Conservation (phyloP, 345 rosid genomes). For the Raphanus raphanistrum region DNA sequence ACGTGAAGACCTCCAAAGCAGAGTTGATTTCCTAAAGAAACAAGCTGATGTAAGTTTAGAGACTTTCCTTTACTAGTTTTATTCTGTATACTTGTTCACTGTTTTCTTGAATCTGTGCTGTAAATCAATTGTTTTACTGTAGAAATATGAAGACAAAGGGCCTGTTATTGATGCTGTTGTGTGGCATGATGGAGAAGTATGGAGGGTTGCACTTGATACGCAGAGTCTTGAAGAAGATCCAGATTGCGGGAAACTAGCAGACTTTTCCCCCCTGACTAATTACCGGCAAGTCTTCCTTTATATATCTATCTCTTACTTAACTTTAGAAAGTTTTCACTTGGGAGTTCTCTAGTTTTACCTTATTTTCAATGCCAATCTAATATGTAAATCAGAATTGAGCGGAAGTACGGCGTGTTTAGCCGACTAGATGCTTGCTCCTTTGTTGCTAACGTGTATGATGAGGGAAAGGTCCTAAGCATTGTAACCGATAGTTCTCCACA, state of each 20-base stretch:
- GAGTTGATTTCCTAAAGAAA: slow-evolving; percentile 72
- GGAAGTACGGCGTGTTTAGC: slow-evolving; percentile 87
- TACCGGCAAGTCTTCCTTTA: slow-evolving; percentile 53
- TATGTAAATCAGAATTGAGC: slow-evolving; percentile 61
- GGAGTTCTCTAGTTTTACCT: background rate
- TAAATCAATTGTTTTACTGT: slow-evolving; percentile 16
- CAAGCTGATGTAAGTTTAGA: slow-evolving; percentile 74
- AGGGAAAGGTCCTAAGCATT: slow-evolving; percentile 81
- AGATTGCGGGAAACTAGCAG: slow-evolving; percentile 77
- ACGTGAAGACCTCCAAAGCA: slow-evolving; percentile 82
- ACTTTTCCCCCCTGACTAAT: slow-evolving; percentile 75
- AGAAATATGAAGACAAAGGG: slow-evolving; percentile 94
- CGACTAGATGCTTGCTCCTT: slow-evolving; percentile 90
- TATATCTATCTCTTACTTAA: slow-evolving; percentile 1
- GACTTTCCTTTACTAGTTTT: slow-evolving; percentile 24
- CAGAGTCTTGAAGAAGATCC: slow-evolving; percentile 83
- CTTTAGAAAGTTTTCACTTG: background rate
- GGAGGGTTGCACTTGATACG: slow-evolving; percentile 97
- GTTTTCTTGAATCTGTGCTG: slow-evolving; percentile 19
- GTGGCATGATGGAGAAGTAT: slow-evolving; percentile 93
- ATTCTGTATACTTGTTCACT: slow-evolving; percentile 7
- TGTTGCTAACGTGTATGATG: slow-evolving; percentile 75
- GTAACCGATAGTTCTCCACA: slow-evolving; percentile 97
- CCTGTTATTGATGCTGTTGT: slow-evolving; percentile 93
- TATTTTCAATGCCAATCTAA: slow-evolving; percentile 4